Conservation (phyloP, 371 early-diverging fungal species). For the Circinella minor region DNA sequence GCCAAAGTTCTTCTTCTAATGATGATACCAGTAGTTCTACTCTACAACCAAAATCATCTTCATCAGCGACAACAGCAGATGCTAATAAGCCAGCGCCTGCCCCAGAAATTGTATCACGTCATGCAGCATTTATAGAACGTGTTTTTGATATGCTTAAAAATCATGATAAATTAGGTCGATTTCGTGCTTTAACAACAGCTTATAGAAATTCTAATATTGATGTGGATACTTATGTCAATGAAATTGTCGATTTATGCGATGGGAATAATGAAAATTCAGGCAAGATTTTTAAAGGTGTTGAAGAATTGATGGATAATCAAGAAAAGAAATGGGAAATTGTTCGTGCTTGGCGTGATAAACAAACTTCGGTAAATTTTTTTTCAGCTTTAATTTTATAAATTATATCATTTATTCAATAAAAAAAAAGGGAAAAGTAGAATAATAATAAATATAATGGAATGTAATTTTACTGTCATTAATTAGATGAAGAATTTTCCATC, state of each 20-base stretch:
- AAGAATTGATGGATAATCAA: conserved; percentile 57
- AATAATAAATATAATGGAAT: neutral
- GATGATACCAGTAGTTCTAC: conserved; percentile 1
- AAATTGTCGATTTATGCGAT: conserved; percentile 54
- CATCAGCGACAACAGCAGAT: neutral
- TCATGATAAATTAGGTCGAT: conserved; percentile 58
- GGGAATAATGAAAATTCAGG: conserved; percentile 46
- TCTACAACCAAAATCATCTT: neutral
- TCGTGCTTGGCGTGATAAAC: conserved; percentile 73
- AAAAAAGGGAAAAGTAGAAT: neutral
- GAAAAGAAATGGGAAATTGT: conserved; percentile 69
- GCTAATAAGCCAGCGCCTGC: neutral
- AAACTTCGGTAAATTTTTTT: conserved; percentile 49
- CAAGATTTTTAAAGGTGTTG: conserved; percentile 59
- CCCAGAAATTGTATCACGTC: conserved; percentile 29
- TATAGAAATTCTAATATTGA: conserved; percentile 58
- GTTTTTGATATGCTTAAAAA: conserved; percentile 51
- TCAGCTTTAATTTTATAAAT: too few species aligned
- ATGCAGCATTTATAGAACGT: conserved; percentile 51
- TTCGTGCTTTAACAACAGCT: conserved; percentile 60
- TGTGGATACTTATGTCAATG: conserved; percentile 61
- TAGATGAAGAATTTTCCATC: conserved; percentile 37
- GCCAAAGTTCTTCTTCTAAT: conserved; percentile 12
- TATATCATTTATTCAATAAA: too few species aligned
- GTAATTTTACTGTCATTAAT: neutral